A percentile compares a stretch with the other conserved stretches of the same genome.
Evolutionary conservation across 345 rosid genomes (phyloP).

Genomic region (Eucalyptus leucophloia): DNA sequence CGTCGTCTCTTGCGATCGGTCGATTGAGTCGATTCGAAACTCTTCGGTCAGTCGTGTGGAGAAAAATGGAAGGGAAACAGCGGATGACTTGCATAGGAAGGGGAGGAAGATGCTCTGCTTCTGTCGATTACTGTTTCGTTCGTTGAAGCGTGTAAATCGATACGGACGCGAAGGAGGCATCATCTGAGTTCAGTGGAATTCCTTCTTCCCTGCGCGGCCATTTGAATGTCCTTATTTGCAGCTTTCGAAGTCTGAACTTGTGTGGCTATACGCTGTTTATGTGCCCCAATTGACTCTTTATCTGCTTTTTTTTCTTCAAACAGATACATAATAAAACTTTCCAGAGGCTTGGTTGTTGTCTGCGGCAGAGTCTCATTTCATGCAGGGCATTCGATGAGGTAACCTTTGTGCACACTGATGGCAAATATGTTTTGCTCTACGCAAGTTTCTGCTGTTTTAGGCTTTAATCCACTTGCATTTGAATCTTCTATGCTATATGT

Average conservation of each 20-base stretch:
- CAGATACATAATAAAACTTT: not conserved
- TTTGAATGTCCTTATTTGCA: not conserved
- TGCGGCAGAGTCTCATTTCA: not conserved
- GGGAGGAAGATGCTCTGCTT: not conserved
- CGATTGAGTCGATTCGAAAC: not conserved
- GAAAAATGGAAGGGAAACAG: not conserved
- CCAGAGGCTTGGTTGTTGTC: not conserved
- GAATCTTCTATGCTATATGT: not conserved
- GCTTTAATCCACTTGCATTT: not conserved
- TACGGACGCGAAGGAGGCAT: not conserved
- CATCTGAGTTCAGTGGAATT: not conserved
- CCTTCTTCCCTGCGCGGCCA: not conserved
- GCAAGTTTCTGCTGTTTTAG: not conserved
- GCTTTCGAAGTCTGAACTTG: not conserved
- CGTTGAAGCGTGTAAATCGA: not conserved
- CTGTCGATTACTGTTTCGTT: not conserved
- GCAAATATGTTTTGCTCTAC: not conserved
- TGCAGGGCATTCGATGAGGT: slow-evolving; percentile 41
- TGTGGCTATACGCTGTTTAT: not conserved
- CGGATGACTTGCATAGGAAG: not conserved
- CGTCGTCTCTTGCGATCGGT: not conserved
- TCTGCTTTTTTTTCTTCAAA: not conserved
- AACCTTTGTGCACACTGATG: not conserved
- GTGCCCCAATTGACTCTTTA: not conserved
- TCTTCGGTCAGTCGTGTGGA: not conserved